phyloP scores from a whole-genome alignment of 768 basidiomycete genomes.

The Lactarius deliciosus region DNA sequence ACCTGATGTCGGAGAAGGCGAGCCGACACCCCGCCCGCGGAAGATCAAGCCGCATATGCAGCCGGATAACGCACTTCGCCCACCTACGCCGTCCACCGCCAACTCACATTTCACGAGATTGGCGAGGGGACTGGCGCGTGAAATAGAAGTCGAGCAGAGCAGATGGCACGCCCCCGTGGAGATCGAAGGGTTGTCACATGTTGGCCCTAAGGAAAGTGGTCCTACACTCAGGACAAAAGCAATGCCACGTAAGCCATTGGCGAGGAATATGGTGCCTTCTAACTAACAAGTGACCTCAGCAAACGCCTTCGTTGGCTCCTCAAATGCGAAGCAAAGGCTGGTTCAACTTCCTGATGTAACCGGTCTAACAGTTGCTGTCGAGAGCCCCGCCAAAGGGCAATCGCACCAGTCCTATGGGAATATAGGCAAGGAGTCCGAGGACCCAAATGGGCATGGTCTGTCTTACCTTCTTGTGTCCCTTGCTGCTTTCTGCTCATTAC shows the following conservation, averaged over 20 bases:
- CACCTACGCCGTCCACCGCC: constrained; percentile 57
- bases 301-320: constrained; percentile 31
- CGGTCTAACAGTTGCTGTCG: constrained; percentile 75
- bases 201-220: constrained; percentile 6
- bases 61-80: constrained; percentile 54
- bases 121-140: constrained; percentile 54
- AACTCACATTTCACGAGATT: constrained; percentile 60
- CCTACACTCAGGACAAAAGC: constrained; percentile 11
- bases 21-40: constrained; percentile 27
- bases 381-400: constrained; percentile 63
- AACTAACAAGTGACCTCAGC: constrained; percentile 5
- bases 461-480: constrained; percentile 10
- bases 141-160: constrained; percentile 48
- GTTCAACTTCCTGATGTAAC: constrained; percentile 80
- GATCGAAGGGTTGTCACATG: constrained; percentile 11
- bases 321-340: constrained; percentile 7
- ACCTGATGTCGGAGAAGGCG: constrained; percentile 15
- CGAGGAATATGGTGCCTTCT: not conserved
- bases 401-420: constrained; percentile 49
- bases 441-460: constrained; percentile 65
- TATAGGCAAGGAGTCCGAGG: constrained; percentile 39
- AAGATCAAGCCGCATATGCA: constrained; percentile 14
- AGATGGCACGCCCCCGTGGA: constrained; percentile 21
- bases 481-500: constrained; percentile 4
- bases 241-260: constrained; percentile 1